Base-by-base conservation (phyloP, 371 early-diverging fungal genomes). In the Parasitella parasitica region DNA sequence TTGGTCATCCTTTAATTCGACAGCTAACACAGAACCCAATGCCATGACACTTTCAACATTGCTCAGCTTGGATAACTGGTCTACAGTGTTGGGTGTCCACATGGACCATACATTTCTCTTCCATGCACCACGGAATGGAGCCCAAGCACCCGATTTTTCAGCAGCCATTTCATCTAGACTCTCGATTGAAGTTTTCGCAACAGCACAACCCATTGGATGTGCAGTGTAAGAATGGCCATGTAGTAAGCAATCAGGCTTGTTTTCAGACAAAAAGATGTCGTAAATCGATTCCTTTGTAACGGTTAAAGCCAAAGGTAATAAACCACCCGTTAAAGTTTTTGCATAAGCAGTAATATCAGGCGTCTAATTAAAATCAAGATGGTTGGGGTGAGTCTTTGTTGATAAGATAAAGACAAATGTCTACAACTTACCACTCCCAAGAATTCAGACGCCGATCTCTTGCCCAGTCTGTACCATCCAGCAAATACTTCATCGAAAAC, bases 171-270 rank as follows among this genome's bases (percentile, higher is more conserved):
- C 53, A 27, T 84, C 82, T 46, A 87, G 76, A 26, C 63, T 78
- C 34, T 86, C 77, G 41, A 91, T 75, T 7, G 85, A 79, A 24
- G 80, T 78, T 22, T 80, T 76, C 13, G 91, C 93, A 6, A 91
- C 92, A 1, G 83, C 74, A 65, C 92, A 91, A 11, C 91, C 94
- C 63, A 91, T 86, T 3, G 94, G 93, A 64, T 93, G 90, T n/a
- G 91, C 93, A 22, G 92, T 92, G 72, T 91, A 92, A 16, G 89
- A 89, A 69, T 93, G 94, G 4, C 93, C 93, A 59, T 92, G 94
- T 16, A 94, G 70, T 36, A 92, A 70, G 43, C 91, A 91, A 39
- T 90, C 89, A 2, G 85, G 74, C 66, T 90, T 91, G 41, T 73
- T 75, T 24, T 82, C 71, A n/a, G 86, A 85, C 38, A 82, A 69